Conservation (phyloP, 2,329 filamentous ascomycete genomes). For the Xylaria sp. region DNA sequence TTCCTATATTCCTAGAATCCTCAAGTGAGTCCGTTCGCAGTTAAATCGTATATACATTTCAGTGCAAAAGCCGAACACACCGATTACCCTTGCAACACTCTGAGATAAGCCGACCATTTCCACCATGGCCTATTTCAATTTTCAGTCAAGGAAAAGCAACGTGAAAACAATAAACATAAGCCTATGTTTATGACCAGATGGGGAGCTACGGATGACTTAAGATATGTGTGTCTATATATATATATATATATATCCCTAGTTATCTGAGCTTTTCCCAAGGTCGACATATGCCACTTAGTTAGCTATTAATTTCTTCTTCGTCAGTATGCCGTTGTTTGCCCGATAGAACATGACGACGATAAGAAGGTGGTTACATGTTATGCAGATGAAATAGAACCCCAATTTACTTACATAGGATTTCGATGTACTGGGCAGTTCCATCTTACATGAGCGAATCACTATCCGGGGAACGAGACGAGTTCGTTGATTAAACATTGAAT, state of each 20-base stretch:
- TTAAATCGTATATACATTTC: background rate
- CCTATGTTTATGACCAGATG: constrained; percentile 32
- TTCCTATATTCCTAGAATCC: background rate
- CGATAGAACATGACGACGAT: background rate
- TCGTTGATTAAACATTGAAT: constrained; percentile 12
- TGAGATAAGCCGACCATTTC: constrained; percentile 44
- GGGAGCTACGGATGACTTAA: constrained; percentile 4
- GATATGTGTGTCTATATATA: background rate
- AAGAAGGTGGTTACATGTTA: background rate
- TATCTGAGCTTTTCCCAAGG: constrained; percentile 38
- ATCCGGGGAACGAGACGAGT: background rate
- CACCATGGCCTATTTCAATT: constrained; percentile 48
- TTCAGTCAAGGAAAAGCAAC: constrained; percentile 47
- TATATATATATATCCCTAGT: background rate
- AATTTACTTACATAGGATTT: background rate
- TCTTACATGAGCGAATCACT: background rate
- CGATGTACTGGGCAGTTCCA: background rate
- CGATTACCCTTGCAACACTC: constrained; percentile 46
- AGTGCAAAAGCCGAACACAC: background rate
- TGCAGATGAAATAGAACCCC: background rate
- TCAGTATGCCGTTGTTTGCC: background rate
- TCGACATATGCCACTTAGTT: constrained; percentile 34
- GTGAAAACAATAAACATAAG: constrained; percentile 24
- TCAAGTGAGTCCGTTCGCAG: background rate
- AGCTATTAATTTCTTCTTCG: background rate